phyloP scores from a whole-genome alignment of 2,329 filamentous ascomycete species.

The Penicillium digitatum region DNA sequence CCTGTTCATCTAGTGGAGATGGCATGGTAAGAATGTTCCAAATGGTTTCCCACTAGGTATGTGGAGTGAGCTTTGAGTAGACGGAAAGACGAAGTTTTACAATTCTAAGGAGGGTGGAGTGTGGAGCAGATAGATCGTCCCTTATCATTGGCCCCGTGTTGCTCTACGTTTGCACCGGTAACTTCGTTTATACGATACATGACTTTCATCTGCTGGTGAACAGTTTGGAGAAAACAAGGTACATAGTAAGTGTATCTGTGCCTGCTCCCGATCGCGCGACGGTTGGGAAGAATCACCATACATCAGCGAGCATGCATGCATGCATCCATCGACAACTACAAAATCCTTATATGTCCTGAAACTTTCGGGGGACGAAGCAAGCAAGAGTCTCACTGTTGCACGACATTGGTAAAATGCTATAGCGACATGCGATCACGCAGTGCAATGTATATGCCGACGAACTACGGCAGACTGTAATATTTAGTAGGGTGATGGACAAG shows the following conservation, averaged over 20 bases:
- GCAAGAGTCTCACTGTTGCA: no score
- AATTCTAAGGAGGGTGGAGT: not conserved
- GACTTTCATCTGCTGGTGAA: not conserved
- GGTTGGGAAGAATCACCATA: not conserved
- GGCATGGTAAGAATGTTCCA: not conserved
- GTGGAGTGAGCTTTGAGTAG: not conserved
- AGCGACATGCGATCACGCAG: not conserved
- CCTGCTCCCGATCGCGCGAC: not conserved
- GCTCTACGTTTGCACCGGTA: not conserved
- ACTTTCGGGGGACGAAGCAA: not conserved
- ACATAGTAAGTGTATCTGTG: not conserved
- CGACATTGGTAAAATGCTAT: not conserved
- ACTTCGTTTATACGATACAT: not conserved
- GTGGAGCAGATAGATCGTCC: not conserved
- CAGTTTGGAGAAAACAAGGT: not conserved
- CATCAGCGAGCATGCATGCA: no score
- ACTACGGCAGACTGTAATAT: not conserved
- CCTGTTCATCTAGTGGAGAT: not conserved
- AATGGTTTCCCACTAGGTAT: not conserved
- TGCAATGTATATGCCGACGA: not conserved
- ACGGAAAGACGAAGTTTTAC: not conserved
- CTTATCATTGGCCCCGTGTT: not conserved
- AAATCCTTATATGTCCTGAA: no score
- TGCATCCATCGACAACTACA: no score
- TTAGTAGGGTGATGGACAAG: constrained; percentile 12